These are phyloP conservation scores for Circinella minor DNA, from an alignment of 371 early-diverging fungal genomes.

Conservation along the genomic window DNA sequence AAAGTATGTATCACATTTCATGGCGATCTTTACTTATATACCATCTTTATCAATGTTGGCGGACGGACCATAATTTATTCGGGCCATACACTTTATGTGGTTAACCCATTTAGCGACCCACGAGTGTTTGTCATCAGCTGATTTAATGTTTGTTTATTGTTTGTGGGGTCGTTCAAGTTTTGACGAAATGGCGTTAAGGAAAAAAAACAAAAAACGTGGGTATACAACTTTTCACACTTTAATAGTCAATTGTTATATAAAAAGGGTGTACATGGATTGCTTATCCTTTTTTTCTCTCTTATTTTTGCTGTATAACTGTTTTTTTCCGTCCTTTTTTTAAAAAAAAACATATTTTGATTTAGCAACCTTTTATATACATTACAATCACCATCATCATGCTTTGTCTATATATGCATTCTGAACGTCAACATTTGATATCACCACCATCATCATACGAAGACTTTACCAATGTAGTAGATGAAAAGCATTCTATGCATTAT, in stretches of 20 bases:
- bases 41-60: no score
- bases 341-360: no score
- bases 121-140: neutral
- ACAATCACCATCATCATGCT: neutral
- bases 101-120: neutral
- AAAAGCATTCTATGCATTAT: neutral
- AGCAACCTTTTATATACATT: no score
- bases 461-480: neutral
- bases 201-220: neutral
- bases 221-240: neutral
- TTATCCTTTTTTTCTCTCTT: neutral
- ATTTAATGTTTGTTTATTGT: slow-evolving; percentile 3
- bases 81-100: neutral
- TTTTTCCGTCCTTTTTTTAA: neutral
- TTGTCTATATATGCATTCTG: slow-evolving; percentile 3
- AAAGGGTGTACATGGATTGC: no score
- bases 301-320: neutral
- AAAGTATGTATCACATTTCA: no score
- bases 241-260: no score
- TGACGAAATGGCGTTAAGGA: neutral
- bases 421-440: neutral
- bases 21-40: neutral
- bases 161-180: slow-evolving; percentile 6
- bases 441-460: neutral
- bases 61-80: neutral